A percentile compares a stretch with the other conserved stretches of the same genome.
Evolutionary conservation across 768 basidiomycete genomes (phyloP).

Genomic region (Krasilnikovozyma curviuscula): DNA sequence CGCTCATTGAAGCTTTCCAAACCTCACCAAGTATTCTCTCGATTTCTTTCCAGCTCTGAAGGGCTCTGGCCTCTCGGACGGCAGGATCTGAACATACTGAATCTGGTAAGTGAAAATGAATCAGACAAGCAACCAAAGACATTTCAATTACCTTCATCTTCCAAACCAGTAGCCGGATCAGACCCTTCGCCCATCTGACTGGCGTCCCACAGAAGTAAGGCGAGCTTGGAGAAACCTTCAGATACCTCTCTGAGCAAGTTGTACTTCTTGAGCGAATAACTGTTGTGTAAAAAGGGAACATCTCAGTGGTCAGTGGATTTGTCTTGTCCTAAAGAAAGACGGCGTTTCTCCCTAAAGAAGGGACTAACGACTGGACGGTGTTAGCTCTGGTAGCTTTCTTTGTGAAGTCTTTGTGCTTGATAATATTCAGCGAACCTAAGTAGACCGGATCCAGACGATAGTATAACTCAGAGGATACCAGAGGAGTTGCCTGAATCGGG

Average conservation of each 20-base stretch:
- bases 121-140: neutral
- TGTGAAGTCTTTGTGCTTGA: too few species aligned
- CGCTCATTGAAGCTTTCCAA: conserved; percentile 68
- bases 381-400: too few species aligned
- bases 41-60: neutral
- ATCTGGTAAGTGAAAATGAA: neutral
- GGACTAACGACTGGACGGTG: too few species aligned
- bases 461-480: too few species aligned
- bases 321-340: too few species aligned
- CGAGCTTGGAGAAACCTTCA: conserved; percentile 87
- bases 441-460: too few species aligned
- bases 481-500: too few species aligned
- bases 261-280: conserved; percentile 49
- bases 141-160: conserved; percentile 2
- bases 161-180: conserved; percentile 4
- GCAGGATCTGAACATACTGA: neutral
- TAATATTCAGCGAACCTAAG: too few species aligned
- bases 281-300: too few species aligned
- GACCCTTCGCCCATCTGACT: conserved; percentile 6
- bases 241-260: conserved; percentile 92
- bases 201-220: conserved; percentile 42
- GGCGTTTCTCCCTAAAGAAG: too few species aligned
- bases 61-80: neutral
- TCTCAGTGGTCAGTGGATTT: too few species aligned
- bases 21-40: conserved; percentile 22